phyloP scores from a whole-genome alignment of 768 basidiomycete species.

The Lentinula aciculospora region DNA sequence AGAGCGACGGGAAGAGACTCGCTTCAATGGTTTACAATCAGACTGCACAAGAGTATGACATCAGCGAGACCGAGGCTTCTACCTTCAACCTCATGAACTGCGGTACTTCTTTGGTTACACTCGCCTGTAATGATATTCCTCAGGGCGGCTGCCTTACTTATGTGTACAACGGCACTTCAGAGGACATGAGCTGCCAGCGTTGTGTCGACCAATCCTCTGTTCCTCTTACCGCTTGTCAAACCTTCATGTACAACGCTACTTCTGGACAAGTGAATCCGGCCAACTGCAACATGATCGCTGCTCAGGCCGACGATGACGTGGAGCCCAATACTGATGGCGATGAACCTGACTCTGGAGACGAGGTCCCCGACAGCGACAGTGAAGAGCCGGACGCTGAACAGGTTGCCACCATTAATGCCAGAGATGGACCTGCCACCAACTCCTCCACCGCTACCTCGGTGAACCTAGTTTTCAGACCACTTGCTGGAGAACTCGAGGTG shows the following conservation, averaged over 20 bases:
- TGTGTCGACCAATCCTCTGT: neutral
- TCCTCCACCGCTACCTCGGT: neutral
- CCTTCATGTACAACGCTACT: neutral
- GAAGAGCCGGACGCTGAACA: neutral
- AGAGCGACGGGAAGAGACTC: slow-evolving; percentile 2
- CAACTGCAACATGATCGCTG: neutral
- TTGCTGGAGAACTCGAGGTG: neutral
- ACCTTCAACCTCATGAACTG: neutral
- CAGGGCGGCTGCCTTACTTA: neutral
- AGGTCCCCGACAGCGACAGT: neutral
- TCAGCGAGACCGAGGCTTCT: neutral
- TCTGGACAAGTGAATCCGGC: neutral
- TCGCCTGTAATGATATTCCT: neutral
- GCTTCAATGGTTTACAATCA: neutral
- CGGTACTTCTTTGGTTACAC: neutral
- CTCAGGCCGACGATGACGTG: neutral
- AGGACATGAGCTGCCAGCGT: neutral
- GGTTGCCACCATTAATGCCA: neutral
- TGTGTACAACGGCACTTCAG: neutral
- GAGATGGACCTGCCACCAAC: neutral
- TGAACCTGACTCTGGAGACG: neutral
- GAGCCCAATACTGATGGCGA: neutral
- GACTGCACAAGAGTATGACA: neutral
- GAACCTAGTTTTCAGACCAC: neutral
- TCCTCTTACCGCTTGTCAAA: neutral